These are phyloP conservation scores for Apiospora malaysiana DNA, from an alignment of 2,329 filamentous ascomycete genomes.

Conservation along the genomic window DNA sequence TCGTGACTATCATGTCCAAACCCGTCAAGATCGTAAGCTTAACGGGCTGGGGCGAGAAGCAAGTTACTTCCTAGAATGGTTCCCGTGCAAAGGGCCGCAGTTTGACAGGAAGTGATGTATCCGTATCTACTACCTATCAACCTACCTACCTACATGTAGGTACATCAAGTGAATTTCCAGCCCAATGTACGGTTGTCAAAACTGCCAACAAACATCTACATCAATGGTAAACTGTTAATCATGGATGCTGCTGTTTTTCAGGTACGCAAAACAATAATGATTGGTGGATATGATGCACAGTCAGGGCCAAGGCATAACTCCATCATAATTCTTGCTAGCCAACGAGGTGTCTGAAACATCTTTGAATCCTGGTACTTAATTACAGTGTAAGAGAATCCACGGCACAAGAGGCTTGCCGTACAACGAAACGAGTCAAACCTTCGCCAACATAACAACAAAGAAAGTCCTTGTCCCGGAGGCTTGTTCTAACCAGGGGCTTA, in stretches of 20 bases:
- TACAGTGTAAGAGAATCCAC: slow-evolving; percentile 15
- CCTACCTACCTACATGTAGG: no score
- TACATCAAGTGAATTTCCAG: not conserved
- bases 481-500: not conserved
- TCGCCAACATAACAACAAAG: slow-evolving; percentile 2
- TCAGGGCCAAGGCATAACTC: not conserved
- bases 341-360: slow-evolving; percentile 22
- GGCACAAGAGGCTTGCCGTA: slow-evolving; percentile 11
- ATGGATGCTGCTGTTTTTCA: not conserved
- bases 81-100: slow-evolving; percentile 3
- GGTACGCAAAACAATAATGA: not conserved
- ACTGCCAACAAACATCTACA: slow-evolving; percentile 3
- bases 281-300: not conserved
- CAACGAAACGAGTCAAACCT: slow-evolving; percentile 17
- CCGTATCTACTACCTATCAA: not conserved
- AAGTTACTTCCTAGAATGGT: not conserved
- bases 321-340: slow-evolving; percentile 19
- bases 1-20: slow-evolving; percentile 15
- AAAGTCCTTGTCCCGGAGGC: slow-evolving; percentile 3
- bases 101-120: slow-evolving; percentile 1
- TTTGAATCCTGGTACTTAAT: slow-evolving; percentile 11
- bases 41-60: slow-evolving; percentile 11
- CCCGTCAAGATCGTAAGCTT: slow-evolving; percentile 12
- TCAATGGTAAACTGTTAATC: not conserved
- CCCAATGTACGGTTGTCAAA: not conserved